Evolutionary conservation across 192 early-diverging fungal species (phyloP).

Genomic region (Mortierella claussenii): DNA sequence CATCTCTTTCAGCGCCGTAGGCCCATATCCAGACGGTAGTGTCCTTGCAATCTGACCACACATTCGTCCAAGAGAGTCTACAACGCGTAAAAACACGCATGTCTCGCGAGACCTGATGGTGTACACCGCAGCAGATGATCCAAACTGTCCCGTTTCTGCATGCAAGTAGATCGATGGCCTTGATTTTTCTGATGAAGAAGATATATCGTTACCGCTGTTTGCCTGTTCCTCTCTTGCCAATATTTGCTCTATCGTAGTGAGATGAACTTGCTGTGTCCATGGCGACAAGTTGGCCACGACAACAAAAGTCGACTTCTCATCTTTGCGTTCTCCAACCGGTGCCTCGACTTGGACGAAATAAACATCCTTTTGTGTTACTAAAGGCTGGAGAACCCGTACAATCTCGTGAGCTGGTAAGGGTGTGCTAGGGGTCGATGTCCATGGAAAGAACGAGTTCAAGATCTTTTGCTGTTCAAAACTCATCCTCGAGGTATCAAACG

Average conservation of each 20-base stretch:
- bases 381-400: constrained; percentile 27
- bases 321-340: no score
- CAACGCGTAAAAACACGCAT: constrained; percentile 30
- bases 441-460: constrained; percentile 49
- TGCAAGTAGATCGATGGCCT: constrained; percentile 23
- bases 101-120: constrained; percentile 52
- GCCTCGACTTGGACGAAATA: constrained; percentile 48
- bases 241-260: constrained; percentile 28
- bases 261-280: constrained; percentile 50
- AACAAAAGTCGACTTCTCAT: constrained; percentile 18
- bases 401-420: constrained; percentile 9
- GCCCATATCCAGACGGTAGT: not conserved
- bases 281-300: constrained; percentile 53
- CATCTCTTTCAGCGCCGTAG: not conserved
- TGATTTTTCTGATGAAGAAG: constrained; percentile 1
- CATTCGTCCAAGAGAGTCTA: constrained; percentile 15
- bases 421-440: constrained; percentile 39
- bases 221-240: constrained; percentile 16
- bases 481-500: constrained; percentile 37
- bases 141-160: constrained; percentile 37
- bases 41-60: constrained; percentile 4
- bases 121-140: constrained; percentile 45
- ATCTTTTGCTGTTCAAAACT: constrained; percentile 50
- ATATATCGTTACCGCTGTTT: not conserved
- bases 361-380: constrained; percentile 26